phyloP scores from a whole-genome alignment of 345 rosid genomes.

The Durio zibethinus region DNA sequence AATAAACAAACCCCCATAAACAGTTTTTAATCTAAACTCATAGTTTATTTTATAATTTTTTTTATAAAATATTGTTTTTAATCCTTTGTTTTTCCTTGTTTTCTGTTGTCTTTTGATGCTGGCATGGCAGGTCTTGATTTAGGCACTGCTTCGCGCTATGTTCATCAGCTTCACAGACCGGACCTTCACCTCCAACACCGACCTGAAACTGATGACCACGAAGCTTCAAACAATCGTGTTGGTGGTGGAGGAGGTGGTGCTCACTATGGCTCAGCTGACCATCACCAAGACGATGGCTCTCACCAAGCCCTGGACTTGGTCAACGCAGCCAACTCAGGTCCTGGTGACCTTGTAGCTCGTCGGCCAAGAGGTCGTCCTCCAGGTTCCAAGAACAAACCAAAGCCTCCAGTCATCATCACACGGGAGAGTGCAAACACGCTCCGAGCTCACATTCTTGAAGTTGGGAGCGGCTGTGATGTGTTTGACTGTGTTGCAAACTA shows the following conservation, averaged over 20 bases:
- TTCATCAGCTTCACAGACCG: constrained; percentile 37
- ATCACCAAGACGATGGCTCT: constrained; percentile 27
- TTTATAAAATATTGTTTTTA: not conserved
- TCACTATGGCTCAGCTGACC: constrained; percentile 33
- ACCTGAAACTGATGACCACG: constrained; percentile 45
- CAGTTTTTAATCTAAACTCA: constrained; percentile 23
- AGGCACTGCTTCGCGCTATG: constrained; percentile 41
- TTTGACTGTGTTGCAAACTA: constrained; percentile 86
- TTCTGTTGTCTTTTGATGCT: constrained; percentile 26
- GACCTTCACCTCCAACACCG: constrained; percentile 61
- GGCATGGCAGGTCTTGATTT: constrained; percentile 47
- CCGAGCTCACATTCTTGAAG: constrained; percentile 94
- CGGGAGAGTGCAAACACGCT: constrained; percentile 95
- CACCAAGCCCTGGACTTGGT: constrained; percentile 54
- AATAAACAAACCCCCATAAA: constrained; percentile 9
- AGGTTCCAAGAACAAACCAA: constrained; percentile 89
- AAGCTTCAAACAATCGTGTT: constrained; percentile 27
- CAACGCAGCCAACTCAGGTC: constrained; percentile 32
- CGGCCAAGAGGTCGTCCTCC: constrained; percentile 91
- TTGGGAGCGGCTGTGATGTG: constrained; percentile 83
- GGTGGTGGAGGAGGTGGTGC: constrained; percentile 21
- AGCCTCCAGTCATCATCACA: constrained; percentile 90
- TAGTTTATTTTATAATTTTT: constrained; percentile 8
- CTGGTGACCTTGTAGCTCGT: constrained; percentile 45
- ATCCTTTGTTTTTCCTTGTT: constrained; percentile 17